Percentiles rank a stretch among this genome's conserved stretches.
These are phyloP conservation scores for Teratosphaeria pseudoeucalypti DNA, from an alignment of 2,329 filamentous ascomycete species.

Conservation along the genomic window DNA sequence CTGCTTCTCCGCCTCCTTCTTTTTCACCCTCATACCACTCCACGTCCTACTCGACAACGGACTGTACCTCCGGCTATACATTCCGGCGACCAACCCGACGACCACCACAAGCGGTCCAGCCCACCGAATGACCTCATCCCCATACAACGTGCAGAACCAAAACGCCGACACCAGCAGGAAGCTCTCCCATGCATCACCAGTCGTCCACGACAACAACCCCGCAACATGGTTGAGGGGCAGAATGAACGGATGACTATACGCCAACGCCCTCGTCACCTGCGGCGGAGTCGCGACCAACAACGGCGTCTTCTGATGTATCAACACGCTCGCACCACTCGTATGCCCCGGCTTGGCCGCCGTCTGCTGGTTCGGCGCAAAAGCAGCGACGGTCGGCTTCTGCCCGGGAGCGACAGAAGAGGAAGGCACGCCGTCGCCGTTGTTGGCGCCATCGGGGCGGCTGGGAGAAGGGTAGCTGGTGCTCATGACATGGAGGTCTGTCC, in stretches of 20 bases:
- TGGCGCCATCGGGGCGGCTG: constrained; percentile 16
- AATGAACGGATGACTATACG: constrained; percentile 91
- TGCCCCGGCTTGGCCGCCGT: constrained; percentile 8
- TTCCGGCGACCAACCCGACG: constrained; percentile 68
- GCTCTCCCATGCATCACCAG: constrained; percentile 90
- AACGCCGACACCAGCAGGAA: constrained; percentile 78
- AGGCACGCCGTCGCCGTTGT: neutral
- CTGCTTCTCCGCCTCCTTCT: constrained; percentile 51
- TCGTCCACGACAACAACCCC: constrained; percentile 87
- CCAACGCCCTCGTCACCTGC: constrained; percentile 83
- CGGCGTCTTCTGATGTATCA: constrained; percentile 94
- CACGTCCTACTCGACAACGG: constrained; percentile 79
- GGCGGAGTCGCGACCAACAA: constrained; percentile 86
- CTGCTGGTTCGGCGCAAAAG: constrained; percentile 81
- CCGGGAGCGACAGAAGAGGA: constrained; percentile 1
- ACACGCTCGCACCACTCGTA: constrained; percentile 41
- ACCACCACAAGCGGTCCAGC: constrained; percentile 79
- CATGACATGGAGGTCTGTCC: constrained; percentile 41
- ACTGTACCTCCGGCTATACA: constrained; percentile 86
- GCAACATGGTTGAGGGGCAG: constrained; percentile 76
- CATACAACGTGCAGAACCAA: constrained; percentile 80
- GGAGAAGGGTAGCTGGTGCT: constrained; percentile 13
- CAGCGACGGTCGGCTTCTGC: constrained; percentile 62
- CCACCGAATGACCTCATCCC: constrained; percentile 68
- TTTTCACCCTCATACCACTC: constrained; percentile 51